phyloP scores from a whole-genome alignment of 768 basidiomycete genomes.

The Tylopilus vinaceipallidus region DNA sequence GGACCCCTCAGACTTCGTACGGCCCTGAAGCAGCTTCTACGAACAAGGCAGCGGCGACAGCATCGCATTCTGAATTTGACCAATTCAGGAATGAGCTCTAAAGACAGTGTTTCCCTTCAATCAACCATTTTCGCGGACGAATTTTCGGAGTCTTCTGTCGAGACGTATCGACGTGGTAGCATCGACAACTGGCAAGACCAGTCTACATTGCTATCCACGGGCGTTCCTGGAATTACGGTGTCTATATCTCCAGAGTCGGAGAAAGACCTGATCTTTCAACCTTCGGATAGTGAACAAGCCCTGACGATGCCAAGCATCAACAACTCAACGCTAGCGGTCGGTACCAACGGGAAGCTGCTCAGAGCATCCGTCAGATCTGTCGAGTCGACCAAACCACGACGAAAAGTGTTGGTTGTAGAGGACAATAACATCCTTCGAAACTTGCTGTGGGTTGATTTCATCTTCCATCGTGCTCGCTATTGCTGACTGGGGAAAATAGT shows the following conservation, averaged over 20 bases:
- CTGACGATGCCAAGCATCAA: conserved; percentile 11
- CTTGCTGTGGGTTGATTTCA: conserved; percentile 61
- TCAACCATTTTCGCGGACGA: conserved; percentile 31
- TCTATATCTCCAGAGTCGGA: conserved; percentile 26
- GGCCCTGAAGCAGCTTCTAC: conserved; percentile 51
- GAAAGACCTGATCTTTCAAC: conserved; percentile 28
- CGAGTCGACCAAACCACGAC: conserved; percentile 40
- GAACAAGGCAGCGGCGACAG: conserved; percentile 31
- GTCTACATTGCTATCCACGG: conserved; percentile 4
- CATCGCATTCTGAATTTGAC: conserved; percentile 22
- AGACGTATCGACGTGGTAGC: conserved; percentile 34
- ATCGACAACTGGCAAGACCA: conserved; percentile 30
- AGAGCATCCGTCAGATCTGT: conserved; percentile 61
- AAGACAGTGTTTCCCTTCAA: conserved; percentile 28
- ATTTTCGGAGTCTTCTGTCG: conserved; percentile 7
- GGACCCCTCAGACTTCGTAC: conserved; percentile 74
- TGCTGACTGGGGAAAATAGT: conserved; percentile 29
- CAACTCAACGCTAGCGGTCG: conserved; percentile 50
- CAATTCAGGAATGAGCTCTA: conserved; percentile 18
- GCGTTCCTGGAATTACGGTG: conserved; percentile 10
- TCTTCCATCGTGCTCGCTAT: conserved; percentile 2
- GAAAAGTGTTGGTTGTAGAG: conserved; percentile 82
- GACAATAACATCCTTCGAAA: conserved; percentile 86
- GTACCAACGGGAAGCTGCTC: conserved; percentile 64
- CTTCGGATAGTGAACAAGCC: conserved; percentile 13